Conservation (phyloP, 352 stramenopile genomes). For the Globisporangium paddicum region DNA sequence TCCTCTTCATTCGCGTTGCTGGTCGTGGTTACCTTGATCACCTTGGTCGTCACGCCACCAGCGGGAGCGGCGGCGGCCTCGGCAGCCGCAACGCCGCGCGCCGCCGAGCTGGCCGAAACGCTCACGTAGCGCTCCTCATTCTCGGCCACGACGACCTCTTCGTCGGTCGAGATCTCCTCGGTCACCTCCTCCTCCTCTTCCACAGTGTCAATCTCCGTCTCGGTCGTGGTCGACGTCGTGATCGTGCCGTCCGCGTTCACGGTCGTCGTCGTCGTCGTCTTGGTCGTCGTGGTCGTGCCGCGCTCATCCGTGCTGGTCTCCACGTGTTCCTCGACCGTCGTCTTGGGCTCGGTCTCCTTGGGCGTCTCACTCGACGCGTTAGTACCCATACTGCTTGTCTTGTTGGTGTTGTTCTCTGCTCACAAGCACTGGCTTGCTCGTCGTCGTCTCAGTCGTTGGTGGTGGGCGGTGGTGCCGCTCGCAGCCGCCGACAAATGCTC, state of each 20-base stretch:
- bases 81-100: not conserved
- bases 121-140: slow-evolving; percentile 8
- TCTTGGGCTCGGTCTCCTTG: not conserved
- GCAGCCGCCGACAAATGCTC: slow-evolving; percentile 8
- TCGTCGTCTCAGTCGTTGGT: not conserved
- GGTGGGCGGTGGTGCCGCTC: not conserved
- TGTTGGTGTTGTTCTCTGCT: not conserved
- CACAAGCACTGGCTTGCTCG: not conserved
- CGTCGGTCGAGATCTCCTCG: slow-evolving; percentile 14
- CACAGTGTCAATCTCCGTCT: slow-evolving; percentile 14
- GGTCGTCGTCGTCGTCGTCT: slow-evolving; percentile 13
- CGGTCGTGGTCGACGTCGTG: slow-evolving; percentile 10
- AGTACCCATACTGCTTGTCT: slow-evolving; percentile 8
- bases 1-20: not conserved
- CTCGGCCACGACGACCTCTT: slow-evolving; percentile 8
- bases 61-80: not conserved
- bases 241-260: slow-evolving; percentile 13
- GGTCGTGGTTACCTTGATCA: not conserved
- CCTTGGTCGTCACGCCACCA: not conserved
- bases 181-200: slow-evolving; percentile 6
- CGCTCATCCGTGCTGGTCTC: slow-evolving; percentile 10
- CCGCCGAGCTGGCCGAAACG: slow-evolving; percentile 7
- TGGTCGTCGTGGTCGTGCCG: slow-evolving; percentile 10
- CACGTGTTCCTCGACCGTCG: slow-evolving; percentile 11
- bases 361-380: slow-evolving; percentile 11